Base-by-base conservation (phyloP, 2,329 filamentous ascomycete genomes). In the Botrytis deweyae region DNA sequence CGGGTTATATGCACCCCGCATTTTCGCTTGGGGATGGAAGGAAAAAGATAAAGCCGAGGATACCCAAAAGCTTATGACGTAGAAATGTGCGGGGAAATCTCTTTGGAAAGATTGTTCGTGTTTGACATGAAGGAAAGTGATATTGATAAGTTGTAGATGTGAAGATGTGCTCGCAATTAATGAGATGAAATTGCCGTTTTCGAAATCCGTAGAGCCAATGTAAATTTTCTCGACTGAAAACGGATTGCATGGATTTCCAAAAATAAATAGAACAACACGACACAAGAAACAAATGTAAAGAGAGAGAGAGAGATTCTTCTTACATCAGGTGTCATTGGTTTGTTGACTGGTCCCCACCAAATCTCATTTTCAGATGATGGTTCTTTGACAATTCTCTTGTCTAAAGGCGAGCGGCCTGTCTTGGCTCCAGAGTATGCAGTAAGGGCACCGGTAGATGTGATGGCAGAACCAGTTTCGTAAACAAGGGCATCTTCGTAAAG, bases 401-500 rank as follows among this genome's bases (percentile, higher is more conserved):
- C 96, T 73, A 93, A 91, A 38, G 96, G 96, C 76, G 96, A 99
- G 78, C 96, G 94, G 76, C 96, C 96, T 76, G 96, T 99, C 90
- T 99, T 99, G 81, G 94, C 93, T 81, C 96, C 96, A 65, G 96
- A 98, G 89, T 98, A 99, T 82, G 96, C 96, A 77, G 94, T 98
- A 82, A 99, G 87, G 76, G 96, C 96, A 83, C 96, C 96, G 80
- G 92, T 93, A 42, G 95, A 97, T 79, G 96, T 97, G 86, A 99
- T 98, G 84, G 96, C 96, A 73, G 95, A 97, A 81, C 96, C 96
- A 74, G 93, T 96, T 86, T 99, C 96, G 87, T 98, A 99, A 79
- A 95, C 94, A 77, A 99, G 90, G 73, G 96, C 96, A 92, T 99
- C 96, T 90, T 99, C 96, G 88, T 99, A 99, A 77, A 99, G 91